phyloP scores from a whole-genome alignment of 345 rosid species.

The Corchorus capsularis region DNA sequence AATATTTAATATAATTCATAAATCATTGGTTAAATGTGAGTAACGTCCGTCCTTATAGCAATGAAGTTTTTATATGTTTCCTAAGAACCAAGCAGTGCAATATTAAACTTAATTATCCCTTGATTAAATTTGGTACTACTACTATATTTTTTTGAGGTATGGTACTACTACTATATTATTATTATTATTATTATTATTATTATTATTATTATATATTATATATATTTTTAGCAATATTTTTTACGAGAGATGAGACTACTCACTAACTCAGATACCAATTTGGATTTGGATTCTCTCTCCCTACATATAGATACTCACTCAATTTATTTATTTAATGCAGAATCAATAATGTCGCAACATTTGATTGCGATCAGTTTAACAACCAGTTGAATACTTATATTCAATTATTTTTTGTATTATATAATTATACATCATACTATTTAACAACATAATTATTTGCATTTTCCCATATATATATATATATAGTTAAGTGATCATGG shows the following conservation, averaged over 20 bases:
- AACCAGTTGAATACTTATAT: neutral
- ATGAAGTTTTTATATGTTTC: neutral
- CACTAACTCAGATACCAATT: neutral
- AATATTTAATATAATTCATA: neutral
- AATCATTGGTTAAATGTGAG: neutral
- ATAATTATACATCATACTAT: too few species aligned
- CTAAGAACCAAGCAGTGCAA: neutral
- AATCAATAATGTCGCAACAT: neutral
- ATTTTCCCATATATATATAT: too few species aligned
- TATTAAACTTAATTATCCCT: neutral
- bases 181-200: too few species aligned
- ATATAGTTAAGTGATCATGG: too few species aligned
- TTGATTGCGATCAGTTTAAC: neutral
- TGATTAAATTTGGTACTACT: too few species aligned
- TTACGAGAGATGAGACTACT: neutral
- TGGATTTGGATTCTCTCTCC: neutral
- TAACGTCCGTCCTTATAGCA: neutral
- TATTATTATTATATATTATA: too few species aligned
- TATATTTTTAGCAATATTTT: too few species aligned
- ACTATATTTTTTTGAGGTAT: too few species aligned
- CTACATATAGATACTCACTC: too few species aligned
- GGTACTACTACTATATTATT: too few species aligned
- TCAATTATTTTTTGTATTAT: too few species aligned
- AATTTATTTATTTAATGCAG: neutral
- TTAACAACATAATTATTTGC: too few species aligned